Conservation (phyloP, 768 basidiomycete species). For the Chlorophyllum brunneum region DNA sequence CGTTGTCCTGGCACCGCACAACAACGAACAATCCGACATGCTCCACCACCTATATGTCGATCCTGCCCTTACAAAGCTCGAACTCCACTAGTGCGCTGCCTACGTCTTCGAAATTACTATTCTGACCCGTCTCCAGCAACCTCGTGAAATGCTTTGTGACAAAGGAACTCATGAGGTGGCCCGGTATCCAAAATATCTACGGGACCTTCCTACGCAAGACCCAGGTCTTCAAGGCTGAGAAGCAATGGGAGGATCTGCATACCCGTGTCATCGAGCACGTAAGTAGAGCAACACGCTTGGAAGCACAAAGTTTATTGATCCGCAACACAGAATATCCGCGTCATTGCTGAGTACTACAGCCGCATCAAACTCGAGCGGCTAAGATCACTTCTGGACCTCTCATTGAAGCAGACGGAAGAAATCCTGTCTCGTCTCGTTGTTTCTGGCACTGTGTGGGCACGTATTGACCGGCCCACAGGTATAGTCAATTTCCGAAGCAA, state of each 20-base stretch:
- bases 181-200: slow-evolving; percentile 85
- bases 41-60: slow-evolving; percentile 81
- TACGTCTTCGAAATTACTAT: slow-evolving; percentile 1
- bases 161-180: slow-evolving; percentile 94
- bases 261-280: slow-evolving; percentile 97
- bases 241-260: slow-evolving; percentile 94
- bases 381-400: slow-evolving; percentile 83
- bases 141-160: slow-evolving; percentile 93
- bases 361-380: slow-evolving; percentile 84
- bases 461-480: slow-evolving; percentile 88
- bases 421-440: slow-evolving; percentile 88
- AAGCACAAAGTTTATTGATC: neutral
- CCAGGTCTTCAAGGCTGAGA: slow-evolving; percentile 71
- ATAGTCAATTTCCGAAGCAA: slow-evolving; percentile 85
- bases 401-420: slow-evolving; percentile 78
- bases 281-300: slow-evolving; percentile 25
- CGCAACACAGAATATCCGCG: slow-evolving; percentile 83
- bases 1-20: slow-evolving; percentile 87
- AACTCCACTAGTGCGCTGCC: slow-evolving; percentile 72
- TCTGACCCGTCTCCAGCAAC: slow-evolving; percentile 51
- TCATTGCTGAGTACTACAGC: slow-evolving; percentile 92
- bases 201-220: slow-evolving; percentile 80
- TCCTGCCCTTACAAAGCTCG: slow-evolving; percentile 74
- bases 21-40: slow-evolving; percentile 98
- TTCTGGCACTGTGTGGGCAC: slow-evolving; percentile 89